Evolutionary conservation across 2,329 filamentous ascomycete genomes (phyloP).

Genomic region (Huntiella decipiens): DNA sequence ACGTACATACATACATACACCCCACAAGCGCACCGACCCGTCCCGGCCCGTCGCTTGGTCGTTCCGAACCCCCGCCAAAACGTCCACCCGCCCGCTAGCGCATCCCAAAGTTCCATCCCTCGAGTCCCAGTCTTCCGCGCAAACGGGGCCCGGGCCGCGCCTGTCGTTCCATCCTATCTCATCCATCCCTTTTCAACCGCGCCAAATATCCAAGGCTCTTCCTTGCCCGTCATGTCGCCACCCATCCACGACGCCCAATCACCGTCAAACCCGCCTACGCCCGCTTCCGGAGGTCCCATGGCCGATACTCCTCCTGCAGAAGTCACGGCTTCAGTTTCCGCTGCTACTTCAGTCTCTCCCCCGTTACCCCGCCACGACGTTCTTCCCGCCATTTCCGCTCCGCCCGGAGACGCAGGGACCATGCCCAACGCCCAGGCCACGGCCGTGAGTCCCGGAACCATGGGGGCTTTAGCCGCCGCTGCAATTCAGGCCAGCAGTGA

Average conservation of each 20-base stretch:
- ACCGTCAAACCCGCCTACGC: constrained; percentile 10
- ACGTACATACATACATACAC: too few species aligned
- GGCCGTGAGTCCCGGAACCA: not conserved
- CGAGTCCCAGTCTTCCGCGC: too few species aligned
- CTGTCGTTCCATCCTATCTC: too few species aligned
- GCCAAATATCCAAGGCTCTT: too few species aligned
- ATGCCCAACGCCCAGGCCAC: not conserved
- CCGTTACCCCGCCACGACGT: not conserved
- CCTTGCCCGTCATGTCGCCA: constrained; percentile 9
- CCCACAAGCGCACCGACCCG: too few species aligned
- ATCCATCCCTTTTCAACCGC: too few species aligned
- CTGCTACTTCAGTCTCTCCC: not conserved
- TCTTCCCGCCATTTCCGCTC: too few species aligned
- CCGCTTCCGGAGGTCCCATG: constrained; percentile 1
- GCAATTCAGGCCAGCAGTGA: constrained; percentile 7
- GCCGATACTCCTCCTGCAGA: not conserved
- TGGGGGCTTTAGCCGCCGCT: constrained; percentile 13
- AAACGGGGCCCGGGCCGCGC: too few species aligned
- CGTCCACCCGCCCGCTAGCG: too few species aligned
- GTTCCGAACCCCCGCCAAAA: too few species aligned
- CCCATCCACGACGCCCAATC: constrained; percentile 15
- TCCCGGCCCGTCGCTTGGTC: too few species aligned
- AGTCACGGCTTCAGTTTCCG: not conserved
- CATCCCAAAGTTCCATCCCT: too few species aligned
- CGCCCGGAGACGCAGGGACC: not conserved